Evolutionary conservation across 345 rosid genomes (phyloP).

Genomic region (Hibiscus trionum): DNA sequence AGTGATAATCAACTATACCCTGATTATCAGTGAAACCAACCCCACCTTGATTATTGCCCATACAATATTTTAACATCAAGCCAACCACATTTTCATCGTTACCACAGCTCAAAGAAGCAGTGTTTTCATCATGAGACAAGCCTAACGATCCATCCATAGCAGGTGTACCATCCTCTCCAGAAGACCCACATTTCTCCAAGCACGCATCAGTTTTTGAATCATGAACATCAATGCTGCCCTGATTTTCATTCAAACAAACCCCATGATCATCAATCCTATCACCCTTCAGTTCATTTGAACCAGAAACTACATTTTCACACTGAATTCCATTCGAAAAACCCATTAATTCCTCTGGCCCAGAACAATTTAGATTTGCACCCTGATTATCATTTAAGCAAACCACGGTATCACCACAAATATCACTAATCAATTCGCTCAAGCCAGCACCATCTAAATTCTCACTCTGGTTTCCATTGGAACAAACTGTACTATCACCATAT

Average conservation of each 20-base stretch:
- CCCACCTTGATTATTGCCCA: neutral
- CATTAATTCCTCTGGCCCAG: neutral
- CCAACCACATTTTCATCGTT: neutral
- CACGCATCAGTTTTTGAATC: neutral
- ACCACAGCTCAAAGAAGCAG: neutral
- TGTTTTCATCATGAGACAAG: constrained; percentile 13
- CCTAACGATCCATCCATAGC: constrained; percentile 12
- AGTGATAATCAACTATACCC: neutral
- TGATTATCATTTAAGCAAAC: neutral
- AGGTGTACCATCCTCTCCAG: constrained; percentile 3
- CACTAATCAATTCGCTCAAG: neutral
- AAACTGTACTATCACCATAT: neutral
- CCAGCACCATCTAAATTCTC: neutral
- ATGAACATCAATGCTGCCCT: neutral
- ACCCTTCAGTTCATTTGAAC: neutral
- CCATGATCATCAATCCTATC: neutral
- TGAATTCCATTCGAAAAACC: neutral
- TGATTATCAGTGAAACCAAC: constrained; percentile 14
- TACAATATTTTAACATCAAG: constrained; percentile 14
- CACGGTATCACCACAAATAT: neutral
- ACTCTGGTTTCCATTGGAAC: neutral
- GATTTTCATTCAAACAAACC: neutral
- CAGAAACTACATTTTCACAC: neutral
- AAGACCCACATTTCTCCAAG: constrained; percentile 12
- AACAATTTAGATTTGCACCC: neutral